Evolutionary conservation across 1,139 yeast species (phyloP).

Genomic region (Dujonia santamariae): DNA sequence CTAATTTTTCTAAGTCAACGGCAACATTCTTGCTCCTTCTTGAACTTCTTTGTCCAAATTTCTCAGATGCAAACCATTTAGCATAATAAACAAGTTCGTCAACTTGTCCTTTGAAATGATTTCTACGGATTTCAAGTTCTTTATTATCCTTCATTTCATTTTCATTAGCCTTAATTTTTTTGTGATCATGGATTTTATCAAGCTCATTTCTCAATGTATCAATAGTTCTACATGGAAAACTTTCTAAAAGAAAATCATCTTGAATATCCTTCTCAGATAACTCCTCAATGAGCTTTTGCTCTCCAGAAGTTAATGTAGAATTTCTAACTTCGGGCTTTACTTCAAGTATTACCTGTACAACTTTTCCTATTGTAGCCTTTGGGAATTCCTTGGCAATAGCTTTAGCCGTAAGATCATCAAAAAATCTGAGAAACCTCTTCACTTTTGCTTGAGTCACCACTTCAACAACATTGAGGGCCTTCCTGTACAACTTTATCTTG

Average conservation of each 20-base stretch:
- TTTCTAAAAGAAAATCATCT: too few relatives aligned
- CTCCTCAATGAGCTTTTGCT: not conserved
- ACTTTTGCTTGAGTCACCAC: too few relatives aligned
- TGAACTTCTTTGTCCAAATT: conserved; percentile 10
- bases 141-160: too few relatives aligned
- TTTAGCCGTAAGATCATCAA: not conserved
- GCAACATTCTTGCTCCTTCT: conserved; percentile 5
- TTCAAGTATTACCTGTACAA: too few relatives aligned
- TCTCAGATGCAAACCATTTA: conserved; percentile 8
- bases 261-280: not conserved
- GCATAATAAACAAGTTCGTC: conserved; percentile 9
- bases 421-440: not conserved
- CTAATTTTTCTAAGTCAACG: conserved; percentile 7
- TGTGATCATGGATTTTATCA: too few relatives aligned
- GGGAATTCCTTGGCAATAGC: not conserved
- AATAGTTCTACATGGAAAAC: too few relatives aligned
- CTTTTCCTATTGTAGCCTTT: not conserved
- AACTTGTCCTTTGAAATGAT: conserved; percentile 5
- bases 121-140: conserved; percentile 6
- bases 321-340: too few relatives aligned
- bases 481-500: not conserved
- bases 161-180: too few relatives aligned
- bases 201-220: too few relatives aligned
- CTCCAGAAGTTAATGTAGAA: not conserved
- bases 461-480: not conserved